Conservation (phyloP, 495 filamentous ascomycete genomes). For the Neurospora africana region DNA sequence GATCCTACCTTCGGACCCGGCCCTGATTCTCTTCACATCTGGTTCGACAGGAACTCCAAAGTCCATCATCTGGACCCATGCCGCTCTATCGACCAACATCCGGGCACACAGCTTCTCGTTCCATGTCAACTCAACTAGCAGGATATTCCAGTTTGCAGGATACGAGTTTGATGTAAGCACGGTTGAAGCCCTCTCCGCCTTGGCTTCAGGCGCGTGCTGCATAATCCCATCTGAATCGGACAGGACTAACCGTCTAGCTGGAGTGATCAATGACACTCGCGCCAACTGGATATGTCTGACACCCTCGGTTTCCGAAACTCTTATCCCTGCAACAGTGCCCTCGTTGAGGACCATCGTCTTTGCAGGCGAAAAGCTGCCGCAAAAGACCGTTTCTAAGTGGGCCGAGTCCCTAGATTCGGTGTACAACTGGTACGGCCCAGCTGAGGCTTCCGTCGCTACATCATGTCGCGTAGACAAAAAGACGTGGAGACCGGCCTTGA, state of each 20-base stretch:
- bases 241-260: slow-evolving; percentile 20
- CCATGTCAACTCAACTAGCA: neutral
- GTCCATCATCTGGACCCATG: slow-evolving; percentile 35
- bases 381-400: neutral
- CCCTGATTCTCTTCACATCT: slow-evolving; percentile 44
- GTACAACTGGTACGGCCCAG: neutral
- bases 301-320: slow-evolving; percentile 1
- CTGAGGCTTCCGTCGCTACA: neutral
- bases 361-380: neutral
- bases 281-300: slow-evolving; percentile 19
- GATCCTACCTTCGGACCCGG: neutral
- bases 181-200: slow-evolving; percentile 6
- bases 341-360: slow-evolving; percentile 1
- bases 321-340: slow-evolving; percentile 11
- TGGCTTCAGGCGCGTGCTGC: neutral
- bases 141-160: slow-evolving; percentile 48
- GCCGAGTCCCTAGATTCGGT: neutral
- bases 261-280: slow-evolving; percentile 12
- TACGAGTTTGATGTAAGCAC: slow-evolving; percentile 52
- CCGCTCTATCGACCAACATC: slow-evolving; percentile 27
- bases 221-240: slow-evolving; percentile 30
- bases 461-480: neutral
- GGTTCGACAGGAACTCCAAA: slow-evolving; percentile 35
- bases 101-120: slow-evolving; percentile 28
- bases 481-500: neutral